phyloP scores from a whole-genome alignment of 257 asterid species.

The Phtheirospermum japonicum region DNA sequence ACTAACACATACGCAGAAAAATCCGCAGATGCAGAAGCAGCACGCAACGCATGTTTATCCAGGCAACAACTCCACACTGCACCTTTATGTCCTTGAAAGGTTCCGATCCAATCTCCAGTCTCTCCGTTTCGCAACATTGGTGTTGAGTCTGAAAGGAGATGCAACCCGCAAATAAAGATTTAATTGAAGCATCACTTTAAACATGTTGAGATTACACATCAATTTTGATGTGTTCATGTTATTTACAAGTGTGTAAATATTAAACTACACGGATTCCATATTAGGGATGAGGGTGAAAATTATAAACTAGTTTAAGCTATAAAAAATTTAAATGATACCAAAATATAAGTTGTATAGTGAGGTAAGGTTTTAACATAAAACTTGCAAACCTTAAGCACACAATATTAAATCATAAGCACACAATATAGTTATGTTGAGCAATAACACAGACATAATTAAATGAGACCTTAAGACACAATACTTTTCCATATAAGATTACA shows the following conservation, averaged over 20 bases:
- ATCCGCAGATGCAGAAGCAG: conserved; percentile 98
- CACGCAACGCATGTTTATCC: conserved; percentile 86
- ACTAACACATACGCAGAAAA: conserved; percentile 75
- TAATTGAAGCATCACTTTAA: conserved; percentile 1
- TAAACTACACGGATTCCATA: conserved; percentile 1
- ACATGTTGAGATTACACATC: not conserved
- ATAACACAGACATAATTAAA: not conserved
- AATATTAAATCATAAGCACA: too few species aligned
- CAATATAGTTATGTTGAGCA: not conserved
- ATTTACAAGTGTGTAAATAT: not conserved
- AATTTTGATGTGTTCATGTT: not conserved
- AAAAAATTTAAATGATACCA: too few species aligned
- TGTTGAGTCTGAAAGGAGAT: conserved; percentile 58
- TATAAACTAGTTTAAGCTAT: too few species aligned
- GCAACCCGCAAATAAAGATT: conserved; percentile 6
- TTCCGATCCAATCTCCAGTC: conserved; percentile 99
- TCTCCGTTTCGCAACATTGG: conserved; percentile 98
- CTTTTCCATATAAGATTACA: not conserved
- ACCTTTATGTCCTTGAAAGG: conserved; percentile 97
- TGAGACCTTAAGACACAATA: not conserved
- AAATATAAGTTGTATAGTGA: not conserved
- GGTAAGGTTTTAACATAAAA: not conserved
- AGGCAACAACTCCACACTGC: conserved; percentile 97
- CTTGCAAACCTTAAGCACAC: not conserved
- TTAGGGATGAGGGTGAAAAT: too few species aligned